Evolutionary conservation across 2,329 filamentous ascomycete genomes (phyloP).

Genomic region (Pseudogymnoascus sp.): DNA sequence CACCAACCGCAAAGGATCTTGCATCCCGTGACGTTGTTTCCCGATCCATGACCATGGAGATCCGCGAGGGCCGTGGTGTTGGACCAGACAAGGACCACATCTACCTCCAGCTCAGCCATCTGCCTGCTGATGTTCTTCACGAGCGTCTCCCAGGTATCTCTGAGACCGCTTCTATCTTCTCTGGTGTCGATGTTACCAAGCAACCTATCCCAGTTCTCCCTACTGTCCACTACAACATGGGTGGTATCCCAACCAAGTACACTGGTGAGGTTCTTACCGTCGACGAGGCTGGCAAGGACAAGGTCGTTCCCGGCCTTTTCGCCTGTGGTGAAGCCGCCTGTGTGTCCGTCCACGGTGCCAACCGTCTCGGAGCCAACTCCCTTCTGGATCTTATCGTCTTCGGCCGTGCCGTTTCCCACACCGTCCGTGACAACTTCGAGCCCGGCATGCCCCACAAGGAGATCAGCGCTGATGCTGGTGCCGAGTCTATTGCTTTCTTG

Average conservation of each 20-base stretch:
- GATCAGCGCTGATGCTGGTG: slow-evolving; percentile 75
- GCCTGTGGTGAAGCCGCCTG: slow-evolving; percentile 96
- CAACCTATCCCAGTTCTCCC: slow-evolving; percentile 94
- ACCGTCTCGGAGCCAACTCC: slow-evolving; percentile 96
- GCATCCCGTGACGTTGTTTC: slow-evolving; percentile 94
- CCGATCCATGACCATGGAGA: slow-evolving; percentile 96
- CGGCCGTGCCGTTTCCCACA: slow-evolving; percentile 93
- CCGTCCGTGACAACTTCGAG: slow-evolving; percentile 87
- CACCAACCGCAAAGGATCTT: slow-evolving; percentile 95
- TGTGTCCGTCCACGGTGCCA: slow-evolving; percentile 96
- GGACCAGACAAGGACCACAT: slow-evolving; percentile 97
- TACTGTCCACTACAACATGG: slow-evolving; percentile 99
- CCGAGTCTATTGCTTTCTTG: slow-evolving; percentile 76
- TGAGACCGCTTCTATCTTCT: slow-evolving; percentile 94
- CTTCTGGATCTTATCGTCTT: slow-evolving; percentile 97
- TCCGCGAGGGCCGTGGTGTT: slow-evolving; percentile 93
- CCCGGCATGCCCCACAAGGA: slow-evolving; percentile 75
- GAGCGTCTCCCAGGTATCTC: slow-evolving; percentile 98
- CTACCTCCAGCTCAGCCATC: slow-evolving; percentile 93
- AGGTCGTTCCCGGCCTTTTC: slow-evolving; percentile 90
- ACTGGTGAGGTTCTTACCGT: slow-evolving; percentile 91
- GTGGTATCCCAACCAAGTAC: slow-evolving; percentile 95
- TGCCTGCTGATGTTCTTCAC: slow-evolving; percentile 84
- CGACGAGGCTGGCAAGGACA: slow-evolving; percentile 77
- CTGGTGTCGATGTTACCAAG: slow-evolving; percentile 93